These are phyloP conservation scores for Xerocomellus dryophilus DNA, from an alignment of 768 basidiomycete genomes.

Conservation along the genomic window DNA sequence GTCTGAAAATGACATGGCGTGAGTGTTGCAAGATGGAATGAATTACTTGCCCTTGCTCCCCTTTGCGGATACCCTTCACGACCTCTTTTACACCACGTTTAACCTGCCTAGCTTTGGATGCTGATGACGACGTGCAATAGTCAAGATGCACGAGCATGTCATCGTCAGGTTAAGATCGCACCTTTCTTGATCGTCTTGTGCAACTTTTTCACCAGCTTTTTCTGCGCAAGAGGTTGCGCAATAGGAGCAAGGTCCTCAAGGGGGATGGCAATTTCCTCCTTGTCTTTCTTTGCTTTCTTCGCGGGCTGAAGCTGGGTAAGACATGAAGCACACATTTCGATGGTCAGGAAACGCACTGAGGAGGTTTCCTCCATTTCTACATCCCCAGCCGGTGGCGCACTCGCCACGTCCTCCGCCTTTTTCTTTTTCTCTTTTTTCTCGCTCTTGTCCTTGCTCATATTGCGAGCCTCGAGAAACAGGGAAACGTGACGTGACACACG, in stretches of 20 bases:
- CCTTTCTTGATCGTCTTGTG: constrained; percentile 95
- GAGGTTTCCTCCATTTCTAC: constrained; percentile 44
- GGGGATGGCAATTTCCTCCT: constrained; percentile 59
- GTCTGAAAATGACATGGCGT: constrained; percentile 39
- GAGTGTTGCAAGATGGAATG: not conserved
- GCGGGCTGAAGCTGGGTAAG: constrained; percentile 27
- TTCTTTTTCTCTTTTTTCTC: constrained; percentile 75
- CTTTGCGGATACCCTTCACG: constrained; percentile 95
- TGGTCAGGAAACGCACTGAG: constrained; percentile 26
- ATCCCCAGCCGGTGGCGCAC: constrained; percentile 36
- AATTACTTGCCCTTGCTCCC: constrained; percentile 83
- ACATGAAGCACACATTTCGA: constrained; percentile 30
- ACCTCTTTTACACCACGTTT: constrained; percentile 99
- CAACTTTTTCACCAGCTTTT: constrained; percentile 90
- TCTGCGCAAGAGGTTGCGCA: constrained; percentile 88
- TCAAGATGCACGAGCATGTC: not conserved
- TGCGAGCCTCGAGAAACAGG: constrained; percentile 1
- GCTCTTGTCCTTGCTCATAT: constrained; percentile 71
- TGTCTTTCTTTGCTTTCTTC: constrained; percentile 67
- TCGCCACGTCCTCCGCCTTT: constrained; percentile 39
- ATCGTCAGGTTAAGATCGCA: constrained; percentile 22
- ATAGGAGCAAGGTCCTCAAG: constrained; percentile 89
- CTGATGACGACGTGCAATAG: constrained; percentile 37
- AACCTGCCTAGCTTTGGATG: constrained; percentile 91
- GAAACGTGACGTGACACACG: constrained; percentile 21